Base-by-base conservation (phyloP, 2,329 filamentous ascomycete species). In the Colletotrichum kahawae region DNA sequence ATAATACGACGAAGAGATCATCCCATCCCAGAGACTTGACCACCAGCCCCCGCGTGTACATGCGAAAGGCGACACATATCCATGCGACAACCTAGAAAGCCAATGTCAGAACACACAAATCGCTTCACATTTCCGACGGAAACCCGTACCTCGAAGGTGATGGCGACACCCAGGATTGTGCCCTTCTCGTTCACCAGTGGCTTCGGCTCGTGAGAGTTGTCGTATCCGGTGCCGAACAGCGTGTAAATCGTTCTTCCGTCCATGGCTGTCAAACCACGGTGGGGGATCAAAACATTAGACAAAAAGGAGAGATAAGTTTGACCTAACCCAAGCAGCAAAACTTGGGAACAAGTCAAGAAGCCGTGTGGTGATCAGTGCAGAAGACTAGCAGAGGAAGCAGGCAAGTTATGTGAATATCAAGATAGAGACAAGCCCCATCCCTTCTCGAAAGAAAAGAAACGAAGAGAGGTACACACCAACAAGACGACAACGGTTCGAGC, bases 1-100 rank as follows among this genome's bases (percentile, higher is more conserved):
- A 83, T 24, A 84, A 63, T 2, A 83, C 68, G 21, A 85, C 81
- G 54, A 84, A 84, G 1, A 84, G 31, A 74, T 85, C 83, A 64
- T 85, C 83, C 80, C 79, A 83, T 21, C 83, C 83, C 6, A 82
- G 68, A 24, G 80, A 80, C 33, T 74, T 77, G 34, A 83, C 72
- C 34, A 79, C 76, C 24, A 66, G 57, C 29, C 79, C 76, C 16
- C 83, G 80, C 8, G 81, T 79, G 27, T 81, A 81, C 24, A 83
- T 64, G 24, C 82, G 77, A 65, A 82, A 70, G 13, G 70, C 74
- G 56, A 82, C 80, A 62, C 79, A 83, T 51, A 82, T 54, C 80
- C 80, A 82, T 5, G 81, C 78, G 7, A 82, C 10, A 18, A 78
- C 43, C 82, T 83, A 13, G 34, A 21, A 1, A 1, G 14, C 38